Evolutionary conservation across 192 early-diverging fungal species (phyloP), one percentile per base, ranked within the genome.

Genomic region (Linderina pennispora): DNA sequence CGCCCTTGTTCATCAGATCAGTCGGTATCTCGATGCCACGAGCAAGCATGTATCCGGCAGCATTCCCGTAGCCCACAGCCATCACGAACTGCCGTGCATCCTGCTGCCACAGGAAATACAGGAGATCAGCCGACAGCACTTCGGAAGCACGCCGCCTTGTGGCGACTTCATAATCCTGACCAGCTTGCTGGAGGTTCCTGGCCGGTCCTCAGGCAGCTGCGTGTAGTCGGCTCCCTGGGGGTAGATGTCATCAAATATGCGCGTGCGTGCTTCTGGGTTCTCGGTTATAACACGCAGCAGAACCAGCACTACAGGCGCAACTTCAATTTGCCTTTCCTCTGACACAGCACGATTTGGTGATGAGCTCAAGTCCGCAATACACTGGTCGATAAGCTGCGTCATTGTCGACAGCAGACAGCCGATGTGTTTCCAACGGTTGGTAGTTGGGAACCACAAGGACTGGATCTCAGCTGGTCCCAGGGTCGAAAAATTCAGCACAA

Each of bases 41-140:
- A 11, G 83, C 79, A 45, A 92, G 73, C 43, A 98, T 66, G 51
- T 87, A 98, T 32, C 95, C 95, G 6, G 90, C 90, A 17, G 88
- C 90, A 56, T 92, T 92, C 25, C 92, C 95, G 47, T 96, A 98
- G 10, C 95, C 95, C 3, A 91, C 80, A 7, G 61, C 64, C 55
- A 62, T 48, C 43, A 75, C 43, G 43, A 75, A 63, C 58, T 68
- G 61, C 31, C 55, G 46, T 1, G 65, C 62, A 40, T 75, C 65
- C 0, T 68, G 47, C 25, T 57, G 53, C 36, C 67, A 37, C 10
- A 75, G 50, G 1, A 55, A 44, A 26, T 63, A 38, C 1, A 75
- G 41, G 15, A 75, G 42, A n/a, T 68, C 61, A n/a, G 32, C 72
- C 72, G 19, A 61, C 48, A 3, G 54, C 59, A 2, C 45, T 40